A percentile compares a stretch with the other conserved stretches of the same genome.
Conservation (phyloP, 1,139 yeast genomes). For the Magnusiomyces magnusii region DNA sequence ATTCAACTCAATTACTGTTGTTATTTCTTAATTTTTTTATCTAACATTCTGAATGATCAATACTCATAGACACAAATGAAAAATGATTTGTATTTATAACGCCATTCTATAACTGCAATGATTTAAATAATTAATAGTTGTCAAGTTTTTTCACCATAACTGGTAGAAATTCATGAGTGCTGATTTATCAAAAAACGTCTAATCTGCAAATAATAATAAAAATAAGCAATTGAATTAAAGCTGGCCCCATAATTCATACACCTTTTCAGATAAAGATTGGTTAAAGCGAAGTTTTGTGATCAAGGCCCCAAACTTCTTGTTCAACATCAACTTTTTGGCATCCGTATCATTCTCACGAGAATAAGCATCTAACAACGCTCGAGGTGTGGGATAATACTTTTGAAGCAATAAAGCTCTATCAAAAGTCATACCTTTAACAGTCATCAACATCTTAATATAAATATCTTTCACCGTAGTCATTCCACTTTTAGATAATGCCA, state of each 20-base stretch:
- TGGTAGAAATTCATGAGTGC: too few relatives aligned
- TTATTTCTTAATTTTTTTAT: background rate
- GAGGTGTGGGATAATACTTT: constrained; percentile 56
- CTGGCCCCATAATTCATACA: constrained; percentile 57
- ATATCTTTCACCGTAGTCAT: constrained; percentile 69
- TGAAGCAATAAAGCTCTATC: constrained; percentile 83
- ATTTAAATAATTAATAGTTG: background rate
- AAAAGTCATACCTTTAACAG: constrained; percentile 69
- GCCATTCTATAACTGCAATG: too few relatives aligned
- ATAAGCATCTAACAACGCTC: constrained; percentile 40
- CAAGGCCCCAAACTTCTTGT: constrained; percentile 42
- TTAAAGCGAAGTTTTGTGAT: constrained; percentile 58
- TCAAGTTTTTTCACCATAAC: too few relatives aligned
- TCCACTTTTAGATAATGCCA: constrained; percentile 61
- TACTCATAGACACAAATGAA: too few relatives aligned
- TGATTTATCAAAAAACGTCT: too few relatives aligned
- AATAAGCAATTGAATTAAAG: too few relatives aligned
- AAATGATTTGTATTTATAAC: too few relatives aligned
- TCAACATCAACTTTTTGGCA: constrained; percentile 38
- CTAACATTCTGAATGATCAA: background rate
- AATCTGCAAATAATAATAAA: too few relatives aligned
- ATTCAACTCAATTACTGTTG: background rate
- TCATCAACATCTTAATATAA: constrained; percentile 68
- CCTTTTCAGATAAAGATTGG: constrained; percentile 49
- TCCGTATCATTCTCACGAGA: constrained; percentile 27